phyloP scores from a whole-genome alignment of 306 rosid genomes.

The Fragaria iinumae region DNA sequence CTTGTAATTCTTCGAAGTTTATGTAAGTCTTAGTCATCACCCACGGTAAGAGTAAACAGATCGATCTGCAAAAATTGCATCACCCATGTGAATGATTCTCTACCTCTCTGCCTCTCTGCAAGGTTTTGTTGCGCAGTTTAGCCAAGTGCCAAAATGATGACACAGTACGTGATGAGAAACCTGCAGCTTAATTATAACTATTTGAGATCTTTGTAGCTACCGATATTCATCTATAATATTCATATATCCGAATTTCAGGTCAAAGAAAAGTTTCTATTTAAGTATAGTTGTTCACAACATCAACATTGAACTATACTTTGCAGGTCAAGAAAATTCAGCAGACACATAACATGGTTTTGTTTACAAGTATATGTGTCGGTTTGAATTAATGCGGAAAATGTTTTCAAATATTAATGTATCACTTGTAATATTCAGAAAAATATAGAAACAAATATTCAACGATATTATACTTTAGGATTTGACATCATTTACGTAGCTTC shows the following conservation, averaged over 20 bases:
- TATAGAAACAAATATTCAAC: not conserved
- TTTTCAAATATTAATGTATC: not conserved
- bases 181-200: not conserved
- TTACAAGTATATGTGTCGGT: not conserved
- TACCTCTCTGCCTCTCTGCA: not conserved
- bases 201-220: not conserved
- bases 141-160: conserved; percentile 16
- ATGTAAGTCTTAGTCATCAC: not conserved
- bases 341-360: not conserved
- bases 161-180: not conserved
- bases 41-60: not conserved
- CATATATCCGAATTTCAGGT: not conserved
- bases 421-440: not conserved
- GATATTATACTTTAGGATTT: not conserved
- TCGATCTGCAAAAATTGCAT: not conserved
- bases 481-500: not conserved
- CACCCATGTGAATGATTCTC: not conserved
- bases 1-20: not conserved
- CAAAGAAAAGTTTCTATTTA: not conserved
- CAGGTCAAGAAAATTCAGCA: conserved; percentile 1
- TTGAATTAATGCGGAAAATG: not conserved
- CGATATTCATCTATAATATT: not conserved
- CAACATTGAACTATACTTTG: not conserved
- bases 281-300: not conserved
- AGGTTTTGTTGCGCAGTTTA: not conserved